Evolutionary conservation across 139 green algal genomes (phyloP), one percentile per base, ranked within the genome.

Genomic region (Chlamydomonas applanata): DNA sequence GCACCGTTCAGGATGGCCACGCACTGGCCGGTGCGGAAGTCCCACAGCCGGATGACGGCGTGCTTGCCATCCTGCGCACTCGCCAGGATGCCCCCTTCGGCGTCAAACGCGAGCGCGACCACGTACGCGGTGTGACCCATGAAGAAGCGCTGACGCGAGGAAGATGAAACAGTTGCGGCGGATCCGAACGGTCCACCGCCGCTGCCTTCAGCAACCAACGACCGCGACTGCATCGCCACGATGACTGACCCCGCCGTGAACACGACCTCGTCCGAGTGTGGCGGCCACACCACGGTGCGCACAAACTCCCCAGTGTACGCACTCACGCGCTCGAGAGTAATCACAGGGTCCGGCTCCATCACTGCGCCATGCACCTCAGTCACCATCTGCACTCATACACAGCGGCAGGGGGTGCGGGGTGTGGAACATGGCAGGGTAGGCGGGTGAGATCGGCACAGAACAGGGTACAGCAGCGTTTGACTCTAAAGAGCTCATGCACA

Each of bases 41-140:
- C 86, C 92, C 92, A 97, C 16, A 96, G 40, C n/a, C 89, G 80
- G 25, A 96, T 79, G 5, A 90, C 57, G 0, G 83, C 76, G 13
- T 85, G 65, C 67, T 82, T 79, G 34, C 91, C 91, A 70, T 94
- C 91, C 76, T 97, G 88, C 9, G 71, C 88, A 34, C 83, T 90
- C 0, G 84, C 89, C 60, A 97, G 77, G 35, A 89, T 20, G 13
- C 13, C n/a, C 24, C 86, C 89, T 13, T 85, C 75, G 0, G 53
- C 76, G 34, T 73, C 76, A 61, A 91, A 81, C 9, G 88, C 88
- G 40, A 94, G 46, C n/a, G 80, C 81, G 24, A 69, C 79, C 33
- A 96, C 86, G 33, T 78, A 71, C 0, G 81, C 71, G 25, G 71
- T 86, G 60, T 94, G 90, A 1, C 88, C 90, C 20, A 88, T 30